Evolutionary conservation across 352 stramenopile species (phyloP).

Genomic region (Albugo candida): DNA sequence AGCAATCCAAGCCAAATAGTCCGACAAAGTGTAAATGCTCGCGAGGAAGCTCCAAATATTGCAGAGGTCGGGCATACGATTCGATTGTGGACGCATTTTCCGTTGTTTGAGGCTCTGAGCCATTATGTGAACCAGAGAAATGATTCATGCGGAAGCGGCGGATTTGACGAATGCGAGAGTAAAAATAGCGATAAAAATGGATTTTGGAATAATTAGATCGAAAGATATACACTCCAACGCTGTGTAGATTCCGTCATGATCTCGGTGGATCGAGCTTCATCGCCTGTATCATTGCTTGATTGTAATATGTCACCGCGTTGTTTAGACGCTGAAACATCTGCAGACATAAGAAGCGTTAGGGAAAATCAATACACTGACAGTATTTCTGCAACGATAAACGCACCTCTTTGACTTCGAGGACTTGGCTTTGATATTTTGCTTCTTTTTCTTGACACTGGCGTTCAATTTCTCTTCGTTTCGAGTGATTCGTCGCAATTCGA

Average conservation of each 20-base stretch:
- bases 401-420: conserved; percentile 43
- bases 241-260: no score
- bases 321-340: conserved; percentile 55
- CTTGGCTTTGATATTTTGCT: conserved; percentile 34
- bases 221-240: no score
- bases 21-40: conserved; percentile 47
- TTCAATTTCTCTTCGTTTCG: conserved; percentile 34
- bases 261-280: background rate
- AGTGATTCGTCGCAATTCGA: conserved; percentile 27
- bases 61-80: background rate
- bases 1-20: conserved; percentile 39
- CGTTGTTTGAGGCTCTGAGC: no score
- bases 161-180: no score
- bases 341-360: background rate
- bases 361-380: no score
- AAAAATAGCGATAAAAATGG: no score
- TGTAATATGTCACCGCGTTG: conserved; percentile 44
- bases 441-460: conserved; percentile 43
- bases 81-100: no score
- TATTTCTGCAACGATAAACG: background rate
- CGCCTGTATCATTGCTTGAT: conserved; percentile 30
- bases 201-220: no score
- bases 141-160: no score
- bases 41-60: conserved; percentile 46
- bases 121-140: no score